Evolutionary conservation across 164 flowering plant species (phyloP).

Genomic region (Paratinospora sagittata): DNA sequence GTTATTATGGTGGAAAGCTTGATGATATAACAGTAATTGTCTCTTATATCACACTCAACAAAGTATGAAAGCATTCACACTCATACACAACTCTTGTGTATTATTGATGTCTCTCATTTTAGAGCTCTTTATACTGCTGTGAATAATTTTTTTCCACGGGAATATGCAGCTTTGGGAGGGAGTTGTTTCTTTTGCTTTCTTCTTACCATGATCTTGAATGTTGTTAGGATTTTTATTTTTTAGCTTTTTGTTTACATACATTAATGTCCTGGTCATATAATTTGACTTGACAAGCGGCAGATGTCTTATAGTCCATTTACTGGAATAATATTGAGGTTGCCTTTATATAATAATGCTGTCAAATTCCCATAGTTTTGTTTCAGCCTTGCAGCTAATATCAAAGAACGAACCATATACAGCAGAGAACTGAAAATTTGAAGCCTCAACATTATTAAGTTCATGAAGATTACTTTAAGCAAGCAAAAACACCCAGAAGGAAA

Average conservation of each 20-base stretch:
- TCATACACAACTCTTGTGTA: background rate
- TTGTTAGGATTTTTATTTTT: too few species aligned
- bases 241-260: too few species aligned
- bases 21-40: slow-evolving; percentile 85
- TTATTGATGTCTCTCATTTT: background rate
- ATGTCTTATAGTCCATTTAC: background rate
- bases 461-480: background rate
- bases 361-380: background rate
- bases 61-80: background rate
- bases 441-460: background rate
- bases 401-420: too few species aligned
- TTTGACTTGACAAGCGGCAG: background rate
- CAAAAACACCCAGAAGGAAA: too few species aligned
- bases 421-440: background rate
- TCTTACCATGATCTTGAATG: too few species aligned
- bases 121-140: too few species aligned
- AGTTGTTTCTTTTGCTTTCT: background rate
- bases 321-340: background rate
- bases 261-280: too few species aligned
- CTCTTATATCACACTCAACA: slow-evolving; percentile 37
- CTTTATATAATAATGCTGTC: background rate
- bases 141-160: too few species aligned
- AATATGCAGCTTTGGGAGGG: too few species aligned
- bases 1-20: slow-evolving; percentile 80
- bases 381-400: too few species aligned